A percentile compares a stretch with the other conserved stretches of the same genome.
These are phyloP conservation scores for Aspergillus kassunensis DNA, from an alignment of 495 filamentous ascomycete genomes.

Conservation along the genomic window DNA sequence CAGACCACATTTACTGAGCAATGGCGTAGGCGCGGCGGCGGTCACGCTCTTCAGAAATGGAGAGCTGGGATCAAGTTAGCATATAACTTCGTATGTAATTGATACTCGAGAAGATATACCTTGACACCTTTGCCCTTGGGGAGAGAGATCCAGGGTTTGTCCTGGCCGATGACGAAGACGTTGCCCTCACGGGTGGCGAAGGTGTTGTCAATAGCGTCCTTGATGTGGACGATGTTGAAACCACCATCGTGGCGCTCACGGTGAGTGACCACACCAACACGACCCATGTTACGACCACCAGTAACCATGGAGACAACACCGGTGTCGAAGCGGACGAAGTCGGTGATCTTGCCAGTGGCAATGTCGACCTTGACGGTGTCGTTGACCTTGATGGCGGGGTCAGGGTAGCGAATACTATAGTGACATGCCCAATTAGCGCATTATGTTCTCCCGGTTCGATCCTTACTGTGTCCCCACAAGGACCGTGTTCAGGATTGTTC, in stretches of 20 bases:
- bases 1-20: conserved; percentile 52
- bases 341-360: conserved; percentile 90
- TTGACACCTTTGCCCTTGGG: conserved; percentile 99
- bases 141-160: conserved; percentile 98
- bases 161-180: conserved; percentile 95
- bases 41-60: conserved; percentile 97
- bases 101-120: conserved; percentile 38
- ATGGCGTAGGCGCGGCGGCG: conserved; percentile 78
- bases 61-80: conserved; percentile 52
- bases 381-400: conserved; percentile 97
- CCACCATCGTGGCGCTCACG: conserved; percentile 99
- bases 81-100: too few species aligned
- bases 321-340: conserved; percentile 96
- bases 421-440: conserved; percentile 34
- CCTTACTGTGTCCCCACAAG: conserved; percentile 35
- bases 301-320: conserved; percentile 96
- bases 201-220: conserved; percentile 98
- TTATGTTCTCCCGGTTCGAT: conserved; percentile 19
- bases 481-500: conserved; percentile 17
- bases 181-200: conserved; percentile 98
- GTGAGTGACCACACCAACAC: conserved; percentile 99
- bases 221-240: conserved; percentile 99
- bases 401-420: conserved; percentile 94
- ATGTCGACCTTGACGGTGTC: conserved; percentile 99
- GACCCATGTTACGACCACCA: conserved; percentile 99